These are phyloP conservation scores for Parmelia sp. DNA, from an alignment of 495 filamentous ascomycete genomes.

Conservation along the genomic window DNA sequence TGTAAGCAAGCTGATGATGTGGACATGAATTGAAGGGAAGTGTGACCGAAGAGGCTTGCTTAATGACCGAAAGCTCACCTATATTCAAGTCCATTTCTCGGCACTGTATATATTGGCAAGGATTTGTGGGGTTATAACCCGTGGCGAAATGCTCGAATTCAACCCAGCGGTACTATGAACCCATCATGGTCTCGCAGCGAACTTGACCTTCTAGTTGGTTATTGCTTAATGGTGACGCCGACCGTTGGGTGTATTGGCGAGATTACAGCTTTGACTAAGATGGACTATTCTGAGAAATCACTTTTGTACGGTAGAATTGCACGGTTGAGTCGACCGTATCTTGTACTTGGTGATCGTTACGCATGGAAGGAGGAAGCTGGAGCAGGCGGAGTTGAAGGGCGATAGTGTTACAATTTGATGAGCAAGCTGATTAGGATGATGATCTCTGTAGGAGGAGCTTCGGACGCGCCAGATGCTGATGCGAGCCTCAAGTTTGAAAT, in stretches of 20 bases:
- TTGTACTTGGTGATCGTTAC: conserved; percentile 16
- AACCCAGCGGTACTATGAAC: background rate
- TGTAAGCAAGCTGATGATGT: background rate
- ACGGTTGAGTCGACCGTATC: conserved; percentile 15
- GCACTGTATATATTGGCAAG: background rate
- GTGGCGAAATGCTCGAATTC: background rate
- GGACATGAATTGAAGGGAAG: background rate
- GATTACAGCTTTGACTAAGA: conserved; percentile 13
- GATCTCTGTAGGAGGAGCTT: conserved; percentile 13
- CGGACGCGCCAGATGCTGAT: conserved; percentile 19
- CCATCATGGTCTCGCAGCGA: background rate
- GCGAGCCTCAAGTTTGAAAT: conserved; percentile 20
- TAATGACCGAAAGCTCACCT: conserved; percentile 14
- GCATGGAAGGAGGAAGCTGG: conserved; percentile 18
- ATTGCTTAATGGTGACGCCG: conserved; percentile 4
- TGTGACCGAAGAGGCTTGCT: background rate
- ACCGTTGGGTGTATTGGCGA: conserved; percentile 10
- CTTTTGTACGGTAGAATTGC: conserved; percentile 2
- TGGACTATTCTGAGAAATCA: conserved; percentile 1
- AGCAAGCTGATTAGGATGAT: conserved; percentile 24
- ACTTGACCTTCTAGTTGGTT: conserved; percentile 12
- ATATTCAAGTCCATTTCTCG: background rate
- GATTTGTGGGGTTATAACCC: background rate
- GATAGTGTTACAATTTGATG: conserved; percentile 29
- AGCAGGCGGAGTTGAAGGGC: conserved; percentile 20